Percentiles rank a stretch among this genome's conserved stretches.
phyloP scores from a whole-genome alignment of 1,284 basidiomycete species.

The Pascua sp. region DNA sequence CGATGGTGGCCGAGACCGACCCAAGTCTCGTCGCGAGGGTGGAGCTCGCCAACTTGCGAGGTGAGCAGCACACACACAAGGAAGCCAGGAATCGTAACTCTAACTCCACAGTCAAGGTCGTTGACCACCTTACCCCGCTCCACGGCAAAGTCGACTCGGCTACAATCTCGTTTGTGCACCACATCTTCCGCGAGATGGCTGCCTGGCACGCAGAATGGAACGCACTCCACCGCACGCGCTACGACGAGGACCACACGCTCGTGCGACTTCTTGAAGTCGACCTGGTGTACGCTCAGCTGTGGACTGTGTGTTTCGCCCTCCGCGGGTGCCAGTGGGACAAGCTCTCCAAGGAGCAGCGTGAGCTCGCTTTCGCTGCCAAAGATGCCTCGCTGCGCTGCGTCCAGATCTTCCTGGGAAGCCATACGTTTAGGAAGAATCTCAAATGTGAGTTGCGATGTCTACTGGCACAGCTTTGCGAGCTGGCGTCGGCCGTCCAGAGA shows the following conservation, averaged over 20 bases:
- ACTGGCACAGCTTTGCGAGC: too few species aligned
- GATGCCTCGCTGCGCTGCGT: constrained; percentile 82
- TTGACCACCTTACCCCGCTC: constrained; percentile 78
- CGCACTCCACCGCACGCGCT: constrained; percentile 64
- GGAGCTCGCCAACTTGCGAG: constrained; percentile 75
- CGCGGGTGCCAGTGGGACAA: constrained; percentile 90
- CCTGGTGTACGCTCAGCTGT: constrained; percentile 84
- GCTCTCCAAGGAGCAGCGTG: constrained; percentile 77
- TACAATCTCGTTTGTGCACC: constrained; percentile 77
- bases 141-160: constrained; percentile 81
- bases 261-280: constrained; percentile 82
- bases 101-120: constrained; percentile 66
- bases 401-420: constrained; percentile 43
- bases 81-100: neutral
- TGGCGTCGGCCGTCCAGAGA: too few species aligned
- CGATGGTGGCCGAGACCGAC: constrained; percentile 80
- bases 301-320: constrained; percentile 87
- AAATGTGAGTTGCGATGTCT: constrained; percentile 28
- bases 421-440: constrained; percentile 39
- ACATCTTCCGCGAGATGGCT: constrained; percentile 66
- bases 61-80: neutral
- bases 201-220: constrained; percentile 85
- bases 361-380: constrained; percentile 89
- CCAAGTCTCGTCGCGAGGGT: constrained; percentile 80
- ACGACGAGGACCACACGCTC: constrained; percentile 72